Conservation (phyloP, 1,284 basidiomycete genomes). For the Malassezia globosa region DNA sequence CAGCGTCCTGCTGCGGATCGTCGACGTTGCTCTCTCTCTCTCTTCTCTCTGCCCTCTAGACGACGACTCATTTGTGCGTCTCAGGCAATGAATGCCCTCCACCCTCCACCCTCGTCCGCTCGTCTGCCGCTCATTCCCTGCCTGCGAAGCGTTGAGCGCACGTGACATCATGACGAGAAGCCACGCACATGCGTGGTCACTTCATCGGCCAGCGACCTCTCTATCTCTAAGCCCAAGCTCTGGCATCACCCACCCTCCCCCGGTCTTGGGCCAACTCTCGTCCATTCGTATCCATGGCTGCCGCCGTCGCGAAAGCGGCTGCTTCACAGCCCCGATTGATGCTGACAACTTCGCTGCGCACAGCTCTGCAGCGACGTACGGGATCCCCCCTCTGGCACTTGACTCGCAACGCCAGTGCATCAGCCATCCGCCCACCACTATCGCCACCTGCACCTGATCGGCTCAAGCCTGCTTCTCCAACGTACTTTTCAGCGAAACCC, state of each 20-base stretch:
- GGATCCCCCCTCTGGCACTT: neutral
- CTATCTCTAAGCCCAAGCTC: too few relatives aligned
- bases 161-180: too few relatives aligned
- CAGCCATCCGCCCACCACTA: neutral
- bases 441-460: constrained; percentile 22
- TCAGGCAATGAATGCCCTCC: too few relatives aligned
- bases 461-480: constrained; percentile 54
- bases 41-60: neutral
- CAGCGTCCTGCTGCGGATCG: neutral
- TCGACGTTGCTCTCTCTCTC: neutral
- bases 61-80: too few relatives aligned
- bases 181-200: too few relatives aligned
- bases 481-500: constrained; percentile 77
- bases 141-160: too few relatives aligned
- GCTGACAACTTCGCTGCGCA: neutral
- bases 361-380: neutral
- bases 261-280: neutral
- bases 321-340: neutral
- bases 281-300: too few relatives aligned
- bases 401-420: neutral
- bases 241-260: too few relatives aligned
- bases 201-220: too few relatives aligned
- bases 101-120: too few relatives aligned
- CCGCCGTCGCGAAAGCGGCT: neutral
- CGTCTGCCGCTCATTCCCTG: too few relatives aligned